Percentiles rank a stretch among this genome's conserved stretches.
Evolutionary conservation across 1,284 basidiomycete species (phyloP).

Genomic region (Cutaneotrichosporon arboriforme): DNA sequence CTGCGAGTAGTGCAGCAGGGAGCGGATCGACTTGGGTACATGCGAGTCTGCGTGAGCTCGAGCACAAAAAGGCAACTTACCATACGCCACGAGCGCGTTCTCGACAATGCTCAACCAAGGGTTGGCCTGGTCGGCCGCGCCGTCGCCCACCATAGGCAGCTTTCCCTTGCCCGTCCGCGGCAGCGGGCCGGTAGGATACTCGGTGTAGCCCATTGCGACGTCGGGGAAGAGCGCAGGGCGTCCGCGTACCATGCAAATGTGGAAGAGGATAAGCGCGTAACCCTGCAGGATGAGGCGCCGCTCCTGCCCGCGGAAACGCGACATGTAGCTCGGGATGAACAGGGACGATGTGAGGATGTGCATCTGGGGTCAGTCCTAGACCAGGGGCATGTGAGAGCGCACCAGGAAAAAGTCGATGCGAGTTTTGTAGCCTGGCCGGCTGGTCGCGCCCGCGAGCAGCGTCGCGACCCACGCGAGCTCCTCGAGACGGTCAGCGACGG

Average conservation of each 20-base stretch:
- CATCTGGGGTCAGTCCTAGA: slow-evolving; percentile 47
- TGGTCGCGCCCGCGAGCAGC: slow-evolving; percentile 56
- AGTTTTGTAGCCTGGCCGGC: slow-evolving; percentile 53
- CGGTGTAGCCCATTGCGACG: slow-evolving; percentile 57
- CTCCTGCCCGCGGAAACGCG: slow-evolving; percentile 25
- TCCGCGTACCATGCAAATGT: slow-evolving; percentile 54
- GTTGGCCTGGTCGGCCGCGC: slow-evolving; percentile 48
- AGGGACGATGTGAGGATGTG: slow-evolving; percentile 61
- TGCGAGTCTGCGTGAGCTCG: slow-evolving; percentile 55
- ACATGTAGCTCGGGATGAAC: slow-evolving; percentile 56
- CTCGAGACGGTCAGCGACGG: slow-evolving; percentile 51
- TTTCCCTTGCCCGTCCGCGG: slow-evolving; percentile 5
- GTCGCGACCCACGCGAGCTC: slow-evolving; percentile 56
- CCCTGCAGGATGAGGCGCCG: slow-evolving; percentile 54
- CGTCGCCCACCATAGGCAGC: slow-evolving; percentile 19
- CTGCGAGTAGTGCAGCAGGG: slow-evolving; percentile 55
- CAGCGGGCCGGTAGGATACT: slow-evolving; percentile 49
- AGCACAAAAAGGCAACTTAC: slow-evolving; percentile 17
- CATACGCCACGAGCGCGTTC: slow-evolving; percentile 54
- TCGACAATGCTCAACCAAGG: slow-evolving; percentile 59
- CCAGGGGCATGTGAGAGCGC: slow-evolving; percentile 16
- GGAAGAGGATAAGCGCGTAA: slow-evolving; percentile 52
- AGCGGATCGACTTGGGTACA: slow-evolving; percentile 57
- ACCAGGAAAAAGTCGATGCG: slow-evolving; percentile 63
- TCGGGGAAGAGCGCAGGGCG: slow-evolving; percentile 55